Evolutionary conservation across 352 stramenopile genomes (phyloP).

Genomic region (Blastocystis sp.): DNA sequence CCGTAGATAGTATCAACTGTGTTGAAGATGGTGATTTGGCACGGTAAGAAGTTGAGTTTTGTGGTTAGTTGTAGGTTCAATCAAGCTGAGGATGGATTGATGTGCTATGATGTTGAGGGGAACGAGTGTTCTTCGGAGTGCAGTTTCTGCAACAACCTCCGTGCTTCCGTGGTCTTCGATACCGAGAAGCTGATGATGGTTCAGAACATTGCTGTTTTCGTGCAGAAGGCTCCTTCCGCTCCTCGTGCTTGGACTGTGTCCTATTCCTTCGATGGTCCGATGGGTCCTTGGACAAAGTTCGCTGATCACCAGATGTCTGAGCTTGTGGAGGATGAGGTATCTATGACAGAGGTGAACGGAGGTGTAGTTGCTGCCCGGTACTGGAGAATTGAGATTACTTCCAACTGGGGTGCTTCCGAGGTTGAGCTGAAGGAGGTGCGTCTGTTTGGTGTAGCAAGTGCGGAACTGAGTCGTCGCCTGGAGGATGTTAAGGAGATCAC

Average conservation of each 20-base stretch:
- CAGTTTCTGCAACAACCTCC: constrained; percentile 45
- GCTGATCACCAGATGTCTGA: background rate
- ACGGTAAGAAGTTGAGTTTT: background rate
- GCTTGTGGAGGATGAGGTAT: constrained; percentile 35
- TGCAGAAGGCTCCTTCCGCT: constrained; percentile 24
- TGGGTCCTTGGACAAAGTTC: constrained; percentile 17
- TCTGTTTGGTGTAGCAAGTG: background rate
- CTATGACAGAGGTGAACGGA: background rate
- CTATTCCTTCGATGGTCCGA: constrained; percentile 39
- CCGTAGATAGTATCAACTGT: constrained; percentile 47
- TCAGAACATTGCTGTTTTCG: constrained; percentile 15
- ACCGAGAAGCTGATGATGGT: constrained; percentile 66
- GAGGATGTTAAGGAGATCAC: constrained; percentile 29
- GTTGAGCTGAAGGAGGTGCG: constrained; percentile 62
- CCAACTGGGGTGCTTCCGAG: constrained; percentile 41
- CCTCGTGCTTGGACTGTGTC: constrained; percentile 62
- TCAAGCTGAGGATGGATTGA: constrained; percentile 1
- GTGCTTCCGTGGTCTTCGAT: constrained; percentile 65
- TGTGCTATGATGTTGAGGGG: background rate
- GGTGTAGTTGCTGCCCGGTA: constrained; percentile 54
- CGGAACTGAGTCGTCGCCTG: constrained; percentile 8
- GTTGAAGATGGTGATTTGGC: constrained; percentile 55
- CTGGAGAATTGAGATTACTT: constrained; percentile 64
- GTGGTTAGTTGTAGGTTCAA: constrained; percentile 38
- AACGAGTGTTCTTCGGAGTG: background rate